A percentile compares a stretch with the other conserved stretches of the same genome.
Evolutionary conservation across 768 basidiomycete species (phyloP).

Genomic region (Tulasnella sp.): DNA sequence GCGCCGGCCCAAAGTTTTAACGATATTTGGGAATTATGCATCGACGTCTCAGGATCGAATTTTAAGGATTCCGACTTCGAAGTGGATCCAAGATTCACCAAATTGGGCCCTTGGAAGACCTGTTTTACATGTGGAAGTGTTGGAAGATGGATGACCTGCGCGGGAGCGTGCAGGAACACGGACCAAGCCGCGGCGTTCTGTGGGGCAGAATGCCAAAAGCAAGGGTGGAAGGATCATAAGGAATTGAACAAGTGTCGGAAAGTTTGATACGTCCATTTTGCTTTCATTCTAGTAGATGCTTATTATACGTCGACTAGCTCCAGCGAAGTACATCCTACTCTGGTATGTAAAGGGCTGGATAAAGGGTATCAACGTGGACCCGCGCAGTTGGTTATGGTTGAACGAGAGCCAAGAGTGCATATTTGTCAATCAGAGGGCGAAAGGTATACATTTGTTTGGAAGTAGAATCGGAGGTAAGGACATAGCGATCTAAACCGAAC

Average conservation of each 20-base stretch:
- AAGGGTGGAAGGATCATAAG: not conserved
- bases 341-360: too few relatives aligned
- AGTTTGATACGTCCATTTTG: too few relatives aligned
- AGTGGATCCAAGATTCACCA: slow-evolving; percentile 29
- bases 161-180: not conserved
- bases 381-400: too few relatives aligned
- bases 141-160: slow-evolving; percentile 32
- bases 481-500: too few relatives aligned
- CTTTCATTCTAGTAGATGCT: too few relatives aligned
- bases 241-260: not conserved
- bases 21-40: slow-evolving; percentile 31
- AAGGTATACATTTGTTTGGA: not conserved
- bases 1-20: slow-evolving; percentile 24
- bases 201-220: not conserved
- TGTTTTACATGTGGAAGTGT: slow-evolving; percentile 31
- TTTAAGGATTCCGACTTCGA: slow-evolving; percentile 30
- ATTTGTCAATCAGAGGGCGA: too few relatives aligned
- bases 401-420: too few relatives aligned
- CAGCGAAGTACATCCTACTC: too few relatives aligned
- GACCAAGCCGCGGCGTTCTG: not conserved
- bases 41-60: slow-evolving; percentile 28
- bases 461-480: too few relatives aligned
- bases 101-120: slow-evolving; percentile 32
- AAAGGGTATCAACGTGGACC: too few relatives aligned
- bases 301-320: too few relatives aligned